Evolutionary conservation across 164 flowering plant genomes (phyloP), one percentile per base, ranked within the genome.

Genomic region (Umbilicus rupestris): DNA sequence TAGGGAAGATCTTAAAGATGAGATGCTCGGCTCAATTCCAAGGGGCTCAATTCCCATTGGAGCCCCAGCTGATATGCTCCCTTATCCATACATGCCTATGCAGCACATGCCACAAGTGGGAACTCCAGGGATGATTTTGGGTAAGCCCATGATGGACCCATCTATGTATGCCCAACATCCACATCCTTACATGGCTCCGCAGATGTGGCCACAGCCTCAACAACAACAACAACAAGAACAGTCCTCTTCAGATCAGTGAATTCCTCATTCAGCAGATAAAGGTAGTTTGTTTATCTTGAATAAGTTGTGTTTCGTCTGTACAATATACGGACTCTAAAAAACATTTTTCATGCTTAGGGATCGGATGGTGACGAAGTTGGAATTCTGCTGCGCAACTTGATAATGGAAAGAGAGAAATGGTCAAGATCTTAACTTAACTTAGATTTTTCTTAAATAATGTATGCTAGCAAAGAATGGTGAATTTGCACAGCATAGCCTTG

Each of bases 1-100:
- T 15, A 71, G 86, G 59, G 86, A 83, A 70, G 86, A 83, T 62
- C 66, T 76, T 63, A 78, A 80, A 69, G 84, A 83, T 60, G 84
- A 83, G 45, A 73, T 69, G 6, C 74, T 82, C 42, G 73, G 70
- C n/a, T 64, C 83, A 17, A 75, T 77, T 16, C 80, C 85, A 7
- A 65, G 80, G 59, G 82, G 80, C 46, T 60, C 78, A 0, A n/a
- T 79, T 63, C 77, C 81, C 35, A 72, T 73, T 33, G 77, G 64
- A 10, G 81, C 76, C 7, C 71, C 80, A 31, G 64, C 72, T 39
- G 83, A 80, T 67, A 66, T 69, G 28, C 69, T 75, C 14, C 72
- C 83, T 35, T 82, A 78, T 37, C 75, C 73, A 64, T 78, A 80
- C 63, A 62, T 78, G 79, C 78, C 81, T 45, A 50, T 75, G 44